Conservation (phyloP, 352 stramenopile genomes). For the Blastocystis sp. region DNA sequence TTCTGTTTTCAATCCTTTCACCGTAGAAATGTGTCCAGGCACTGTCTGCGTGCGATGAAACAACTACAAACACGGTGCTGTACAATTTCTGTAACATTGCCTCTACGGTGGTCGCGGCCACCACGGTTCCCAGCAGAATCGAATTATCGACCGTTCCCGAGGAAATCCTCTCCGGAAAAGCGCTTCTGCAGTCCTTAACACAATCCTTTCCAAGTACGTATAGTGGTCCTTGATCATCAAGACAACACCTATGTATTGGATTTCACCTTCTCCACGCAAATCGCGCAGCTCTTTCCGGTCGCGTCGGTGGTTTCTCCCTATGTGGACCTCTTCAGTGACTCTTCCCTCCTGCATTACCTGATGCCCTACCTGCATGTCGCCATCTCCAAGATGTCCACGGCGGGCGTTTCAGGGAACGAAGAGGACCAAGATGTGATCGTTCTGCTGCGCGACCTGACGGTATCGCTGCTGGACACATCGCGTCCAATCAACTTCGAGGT, state of each 20-base stretch:
- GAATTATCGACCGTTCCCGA: conserved; percentile 6
- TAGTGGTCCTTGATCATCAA: neutral
- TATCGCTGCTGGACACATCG: neutral
- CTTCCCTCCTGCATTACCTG: neutral
- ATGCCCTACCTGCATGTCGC: neutral
- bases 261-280: neutral
- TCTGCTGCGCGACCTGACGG: neutral
- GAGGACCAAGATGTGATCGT: conserved; percentile 32
- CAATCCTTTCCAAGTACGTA: conserved; percentile 40
- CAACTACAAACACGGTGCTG: neutral
- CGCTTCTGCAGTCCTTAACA: neutral
- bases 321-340: neutral
- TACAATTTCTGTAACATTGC: conserved; percentile 30
- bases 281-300: neutral
- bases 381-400: conserved; percentile 7
- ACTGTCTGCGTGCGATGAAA: neutral
- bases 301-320: conserved; percentile 7
- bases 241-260: conserved; percentile 36
- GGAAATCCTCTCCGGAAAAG: neutral
- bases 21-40: neutral
- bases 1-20: neutral
- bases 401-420: conserved; percentile 28
- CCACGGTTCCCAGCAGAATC: neutral
- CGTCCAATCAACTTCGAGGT: conserved; percentile 17
- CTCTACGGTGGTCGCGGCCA: neutral